Conservation (phyloP, 2,329 filamentous ascomycete genomes). For the Clathrospora elynae region DNA sequence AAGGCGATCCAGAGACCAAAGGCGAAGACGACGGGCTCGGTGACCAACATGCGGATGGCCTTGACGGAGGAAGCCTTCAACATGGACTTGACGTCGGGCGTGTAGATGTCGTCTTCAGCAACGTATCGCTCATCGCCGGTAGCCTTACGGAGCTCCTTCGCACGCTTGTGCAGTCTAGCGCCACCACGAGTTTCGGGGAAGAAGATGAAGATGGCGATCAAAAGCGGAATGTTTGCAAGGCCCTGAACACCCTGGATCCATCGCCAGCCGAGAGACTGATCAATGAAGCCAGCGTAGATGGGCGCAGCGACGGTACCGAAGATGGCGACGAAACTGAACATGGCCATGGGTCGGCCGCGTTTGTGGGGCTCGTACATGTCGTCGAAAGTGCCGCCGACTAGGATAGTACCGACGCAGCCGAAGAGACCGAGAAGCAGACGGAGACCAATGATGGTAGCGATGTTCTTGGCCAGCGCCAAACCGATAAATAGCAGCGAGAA, state of each 20-base stretch:
- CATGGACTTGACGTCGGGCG: constrained; percentile 55
- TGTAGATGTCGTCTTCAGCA: constrained; percentile 58
- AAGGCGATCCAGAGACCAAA: constrained; percentile 60
- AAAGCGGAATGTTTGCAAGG: constrained; percentile 57
- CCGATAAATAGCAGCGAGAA: constrained; percentile 38
- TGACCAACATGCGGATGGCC: constrained; percentile 56
- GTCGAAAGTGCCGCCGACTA: constrained; percentile 36
- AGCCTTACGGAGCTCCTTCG: constrained; percentile 53
- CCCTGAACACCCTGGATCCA: constrained; percentile 62
- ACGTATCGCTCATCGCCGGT: constrained; percentile 59
- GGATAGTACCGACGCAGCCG: constrained; percentile 36
- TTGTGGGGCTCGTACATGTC: constrained; percentile 38
- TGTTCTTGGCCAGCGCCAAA: constrained; percentile 29
- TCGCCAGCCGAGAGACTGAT: constrained; percentile 58
- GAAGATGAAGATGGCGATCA: constrained; percentile 52
- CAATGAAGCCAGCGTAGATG: constrained; percentile 61
- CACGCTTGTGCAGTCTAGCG: constrained; percentile 57
- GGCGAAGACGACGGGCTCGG: constrained; percentile 57
- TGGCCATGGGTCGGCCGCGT: constrained; percentile 36
- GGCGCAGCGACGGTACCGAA: constrained; percentile 58
- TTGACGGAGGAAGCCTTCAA: constrained; percentile 58
- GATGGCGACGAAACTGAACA: constrained; percentile 37
- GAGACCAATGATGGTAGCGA: constrained; percentile 34
- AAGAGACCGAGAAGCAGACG: constrained; percentile 36
- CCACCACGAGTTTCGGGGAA: constrained; percentile 54